These are phyloP conservation scores for Verticillium nonalfalfae DNA, from an alignment of 2,329 filamentous ascomycete genomes.

Conservation along the genomic window DNA sequence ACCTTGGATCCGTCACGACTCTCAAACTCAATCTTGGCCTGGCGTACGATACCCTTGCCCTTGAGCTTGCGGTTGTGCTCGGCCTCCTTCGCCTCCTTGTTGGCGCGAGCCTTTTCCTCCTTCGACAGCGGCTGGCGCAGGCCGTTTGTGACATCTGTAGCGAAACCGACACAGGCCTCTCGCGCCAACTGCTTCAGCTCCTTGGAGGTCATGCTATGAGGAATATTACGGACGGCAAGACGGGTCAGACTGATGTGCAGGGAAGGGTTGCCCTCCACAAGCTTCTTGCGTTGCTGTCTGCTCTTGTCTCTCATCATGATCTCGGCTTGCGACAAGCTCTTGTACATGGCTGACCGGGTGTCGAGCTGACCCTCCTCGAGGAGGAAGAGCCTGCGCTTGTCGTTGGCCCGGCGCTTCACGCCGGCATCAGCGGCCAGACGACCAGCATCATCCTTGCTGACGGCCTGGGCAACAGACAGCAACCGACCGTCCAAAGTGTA, in stretches of 20 bases:
- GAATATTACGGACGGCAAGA: constrained; percentile 86
- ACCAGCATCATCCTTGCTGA: constrained; percentile 74
- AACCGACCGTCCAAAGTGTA: constrained; percentile 91
- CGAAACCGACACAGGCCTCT: constrained; percentile 90
- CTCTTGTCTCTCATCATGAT: constrained; percentile 85
- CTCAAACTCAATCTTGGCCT: constrained; percentile 94
- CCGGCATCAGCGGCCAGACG: constrained; percentile 69
- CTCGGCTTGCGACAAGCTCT: constrained; percentile 70
- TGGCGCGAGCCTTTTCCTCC: constrained; percentile 78
- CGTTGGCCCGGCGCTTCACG: constrained; percentile 60
- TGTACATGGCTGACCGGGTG: constrained; percentile 69
- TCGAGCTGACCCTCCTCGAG: constrained; percentile 81
- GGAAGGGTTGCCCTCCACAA: constrained; percentile 86
- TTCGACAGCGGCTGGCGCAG: constrained; percentile 74
- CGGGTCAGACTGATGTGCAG: constrained; percentile 86
- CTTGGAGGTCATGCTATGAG: constrained; percentile 75
- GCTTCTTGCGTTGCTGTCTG: constrained; percentile 76
- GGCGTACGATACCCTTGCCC: constrained; percentile 80
- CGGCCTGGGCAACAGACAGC: constrained; percentile 76
- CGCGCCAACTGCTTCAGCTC: constrained; percentile 86
- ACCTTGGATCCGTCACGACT: constrained; percentile 80
- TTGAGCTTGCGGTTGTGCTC: constrained; percentile 75
- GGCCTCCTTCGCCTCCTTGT: constrained; percentile 71
- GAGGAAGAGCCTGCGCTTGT: constrained; percentile 86
- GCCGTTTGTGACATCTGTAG: constrained; percentile 77